A percentile compares a stretch with the other conserved stretches of the same genome.
phyloP scores from a whole-genome alignment of 768 basidiomycete species.

The Auriscalpium vulgare region DNA sequence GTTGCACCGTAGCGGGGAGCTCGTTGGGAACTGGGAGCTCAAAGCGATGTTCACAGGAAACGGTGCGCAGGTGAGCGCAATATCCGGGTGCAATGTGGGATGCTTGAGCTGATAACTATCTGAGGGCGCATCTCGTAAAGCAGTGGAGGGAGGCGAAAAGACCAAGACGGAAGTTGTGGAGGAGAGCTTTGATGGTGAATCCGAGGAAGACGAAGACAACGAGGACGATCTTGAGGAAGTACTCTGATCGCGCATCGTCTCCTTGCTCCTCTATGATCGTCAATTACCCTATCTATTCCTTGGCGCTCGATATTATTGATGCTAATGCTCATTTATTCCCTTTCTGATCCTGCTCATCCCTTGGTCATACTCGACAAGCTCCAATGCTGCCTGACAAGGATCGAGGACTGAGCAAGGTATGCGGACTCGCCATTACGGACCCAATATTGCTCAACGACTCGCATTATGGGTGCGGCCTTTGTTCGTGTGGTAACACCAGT shows the following conservation, averaged over 20 bases:
- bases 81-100: background rate
- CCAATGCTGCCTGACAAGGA: too few species aligned
- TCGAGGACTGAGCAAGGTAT: too few species aligned
- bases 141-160: slow-evolving; percentile 23
- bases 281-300: too few species aligned
- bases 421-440: too few species aligned
- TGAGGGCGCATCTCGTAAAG: slow-evolving; percentile 13
- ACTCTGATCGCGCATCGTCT: background rate
- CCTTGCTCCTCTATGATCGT: too few species aligned
- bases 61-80: slow-evolving; percentile 45
- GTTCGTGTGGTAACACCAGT: too few species aligned
- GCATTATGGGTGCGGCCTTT: too few species aligned
- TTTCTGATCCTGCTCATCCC: too few species aligned
- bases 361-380: too few species aligned
- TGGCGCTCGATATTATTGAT: too few species aligned
- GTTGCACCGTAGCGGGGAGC: slow-evolving; percentile 73
- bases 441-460: too few species aligned
- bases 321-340: too few species aligned
- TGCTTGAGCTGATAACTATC: slow-evolving; percentile 1
- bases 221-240: slow-evolving; percentile 67
- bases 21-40: slow-evolving; percentile 75
- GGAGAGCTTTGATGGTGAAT: slow-evolving; percentile 43
- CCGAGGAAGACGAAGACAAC: slow-evolving; percentile 40
- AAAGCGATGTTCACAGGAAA: slow-evolving; percentile 63
- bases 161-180: slow-evolving; percentile 18